Base-by-base conservation (phyloP, 371 early-diverging fungal species). In the Mortierella sp. region DNA sequence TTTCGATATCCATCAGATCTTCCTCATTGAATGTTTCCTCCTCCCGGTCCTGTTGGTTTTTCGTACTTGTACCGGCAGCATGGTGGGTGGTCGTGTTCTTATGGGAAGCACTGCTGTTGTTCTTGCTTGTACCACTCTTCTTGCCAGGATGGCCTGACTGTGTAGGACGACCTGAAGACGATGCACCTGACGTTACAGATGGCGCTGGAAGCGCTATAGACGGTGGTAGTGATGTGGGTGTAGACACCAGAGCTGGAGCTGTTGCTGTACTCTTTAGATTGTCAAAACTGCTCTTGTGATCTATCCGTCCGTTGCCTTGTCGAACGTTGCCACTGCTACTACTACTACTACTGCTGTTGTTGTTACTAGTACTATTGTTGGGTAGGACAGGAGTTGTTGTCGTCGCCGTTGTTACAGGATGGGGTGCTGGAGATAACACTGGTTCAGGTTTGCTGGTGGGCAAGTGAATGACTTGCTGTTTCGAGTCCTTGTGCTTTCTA, bases 381-480 rank as follows among this genome's bases (percentile, higher is more conserved):
- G 3, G 5, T 4, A 9, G 5, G 39, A 13, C 9, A 18, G 18
- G n/a, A 16, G 24, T 56, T 38, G 45, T 64, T 14, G 67, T 47
- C 1, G 74, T 64, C 19, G 61, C 64, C 9, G 63, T 55, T 34
- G 49, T 31, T 2, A 49, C 39, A 21, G 67, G 55, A 27, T 19
- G 54, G 0, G 60, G 42, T 18, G 38, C 45, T 2, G 73, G 65
- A 21, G 67, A 61, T 9, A 48, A 18, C 0, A 30, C 43, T 16
- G 73, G 54, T 19, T 66, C 62, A 16, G 46, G 53, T 16, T 56
- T 62, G 53, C 73, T 73, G 43, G 67, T 63, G 28, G 74, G 74
- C 30, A 68, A 41, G 13, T 57, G 60, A n/a, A 73, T 45, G 4
- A 64, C 50, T 27, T 67, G 74, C 24, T 57, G 59, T 38, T 62